phyloP scores from a whole-genome alignment of 2,329 filamentous ascomycete genomes.

The Canariomyces notabilis region DNA sequence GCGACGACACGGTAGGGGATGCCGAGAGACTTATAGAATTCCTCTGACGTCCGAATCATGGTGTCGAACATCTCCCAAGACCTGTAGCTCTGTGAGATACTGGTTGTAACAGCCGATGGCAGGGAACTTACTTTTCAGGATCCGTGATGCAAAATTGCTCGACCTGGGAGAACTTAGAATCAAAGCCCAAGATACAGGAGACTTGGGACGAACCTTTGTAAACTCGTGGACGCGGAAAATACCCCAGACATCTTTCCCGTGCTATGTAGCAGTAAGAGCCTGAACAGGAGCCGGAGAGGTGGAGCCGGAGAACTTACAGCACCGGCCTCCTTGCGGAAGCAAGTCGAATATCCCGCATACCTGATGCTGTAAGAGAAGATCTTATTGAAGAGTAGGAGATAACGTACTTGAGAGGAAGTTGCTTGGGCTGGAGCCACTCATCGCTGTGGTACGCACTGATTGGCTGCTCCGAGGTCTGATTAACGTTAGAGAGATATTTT shows the following conservation, averaged over 20 bases:
- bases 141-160: slow-evolving; percentile 44
- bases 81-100: slow-evolving; percentile 73
- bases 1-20: slow-evolving; percentile 88
- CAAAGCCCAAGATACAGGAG: no score
- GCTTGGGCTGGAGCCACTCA: slow-evolving; percentile 81
- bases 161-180: slow-evolving; percentile 60
- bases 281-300: not conserved
- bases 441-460: slow-evolving; percentile 88
- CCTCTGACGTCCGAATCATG: slow-evolving; percentile 88
- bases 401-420: slow-evolving; percentile 68
- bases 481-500: not conserved
- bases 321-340: slow-evolving; percentile 93
- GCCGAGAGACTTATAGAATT: slow-evolving; percentile 87
- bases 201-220: slow-evolving; percentile 60
- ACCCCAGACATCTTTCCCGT: slow-evolving; percentile 78
- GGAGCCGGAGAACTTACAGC: slow-evolving; percentile 13
- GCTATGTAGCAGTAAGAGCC: slow-evolving; percentile 33
- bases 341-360: slow-evolving; percentile 88
- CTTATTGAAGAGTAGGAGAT: not conserved
- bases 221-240: slow-evolving; percentile 98
- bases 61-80: slow-evolving; percentile 90
- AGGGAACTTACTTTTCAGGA: slow-evolving; percentile 47
- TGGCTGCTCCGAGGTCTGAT: slow-evolving; percentile 78
- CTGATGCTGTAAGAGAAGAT: slow-evolving; percentile 29
- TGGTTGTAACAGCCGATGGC: not conserved